Base-by-base conservation (phyloP, 2,329 filamentous ascomycete genomes). In the Penicillium expansum region DNA sequence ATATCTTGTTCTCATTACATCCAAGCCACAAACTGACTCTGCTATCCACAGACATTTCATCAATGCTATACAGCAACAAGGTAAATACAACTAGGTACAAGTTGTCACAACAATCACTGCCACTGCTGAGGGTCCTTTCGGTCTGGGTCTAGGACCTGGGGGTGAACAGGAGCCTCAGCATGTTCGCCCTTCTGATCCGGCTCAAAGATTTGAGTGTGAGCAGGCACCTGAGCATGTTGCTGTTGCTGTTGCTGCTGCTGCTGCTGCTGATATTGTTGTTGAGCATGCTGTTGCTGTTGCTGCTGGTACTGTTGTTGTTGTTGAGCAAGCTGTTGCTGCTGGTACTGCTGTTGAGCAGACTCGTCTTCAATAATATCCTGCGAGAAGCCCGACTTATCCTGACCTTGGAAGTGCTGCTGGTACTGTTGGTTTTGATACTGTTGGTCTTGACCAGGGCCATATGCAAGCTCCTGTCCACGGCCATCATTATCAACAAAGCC, bases 401-500 rank as follows among this genome's bases (percentile, higher is more conserved):
- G 54, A 24, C 37, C 32, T n/a, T 56, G 53, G 44, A 43, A 52
- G 4, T 56, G 52, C 48, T 56, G 45, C 29, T 54, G 56, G 32
- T 47, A 56, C 41, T 53, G 54, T 11, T 51, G 48, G 30, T 1
- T 32, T 42, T 51, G 48, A 14, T 61, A 53, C 29, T 52, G 30
- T n/a, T 47, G 50, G 39, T 22, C n/a, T 5, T 24, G 49, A 16
- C 27, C 56, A 41, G 57, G 39, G 2, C 44, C 51, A 41, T 65
- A 61, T 2, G 63, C 58, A 33, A 65, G 62, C 48, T 66, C 58
- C 14, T 70, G 69, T 1, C 52, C 55, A 20, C 65, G 64, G 1
- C 68, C 69, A 45, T 72, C 66, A 24, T 58, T 66, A 38, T 72
- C 69, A 18, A 69, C 61, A 22, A 72, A 69, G 3, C 60, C 62